Evolutionary conservation across 495 filamentous ascomycete genomes (phyloP).

Genomic region (Annulohypoxylon nitens): DNA sequence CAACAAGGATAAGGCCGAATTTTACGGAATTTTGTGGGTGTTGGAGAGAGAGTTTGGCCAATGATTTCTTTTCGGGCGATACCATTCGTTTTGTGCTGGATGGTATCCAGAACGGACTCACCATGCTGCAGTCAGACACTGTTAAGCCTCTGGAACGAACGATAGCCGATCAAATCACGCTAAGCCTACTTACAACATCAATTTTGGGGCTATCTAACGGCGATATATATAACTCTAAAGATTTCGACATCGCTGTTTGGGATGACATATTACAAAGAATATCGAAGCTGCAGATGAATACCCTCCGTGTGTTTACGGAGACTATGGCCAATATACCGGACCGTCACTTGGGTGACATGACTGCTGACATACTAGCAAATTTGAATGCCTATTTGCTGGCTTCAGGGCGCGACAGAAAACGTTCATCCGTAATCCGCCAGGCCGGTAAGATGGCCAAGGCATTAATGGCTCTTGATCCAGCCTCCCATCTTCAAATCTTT

Average conservation of each 20-base stretch:
- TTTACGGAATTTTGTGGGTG: constrained; percentile 40
- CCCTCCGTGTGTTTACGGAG: constrained; percentile 26
- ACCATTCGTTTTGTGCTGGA: constrained; percentile 35
- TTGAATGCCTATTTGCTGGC: constrained; percentile 29
- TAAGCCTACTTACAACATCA: constrained; percentile 41
- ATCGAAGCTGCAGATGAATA: constrained; percentile 42
- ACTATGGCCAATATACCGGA: constrained; percentile 44
- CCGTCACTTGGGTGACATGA: constrained; percentile 20
- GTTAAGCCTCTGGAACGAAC: background rate
- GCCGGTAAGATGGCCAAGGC: constrained; percentile 41
- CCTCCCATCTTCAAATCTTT: constrained; percentile 31
- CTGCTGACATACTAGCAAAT: constrained; percentile 30
- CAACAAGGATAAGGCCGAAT: background rate
- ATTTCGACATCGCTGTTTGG: constrained; percentile 38
- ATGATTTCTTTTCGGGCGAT: constrained; percentile 26
- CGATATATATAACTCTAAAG: background rate
- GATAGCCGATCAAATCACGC: constrained; percentile 15
- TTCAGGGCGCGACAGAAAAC: background rate
- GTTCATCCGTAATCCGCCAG: constrained; percentile 31
- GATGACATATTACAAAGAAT: constrained; percentile 33
- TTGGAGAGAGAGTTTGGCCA: constrained; percentile 37
- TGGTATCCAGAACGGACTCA: constrained; percentile 32
- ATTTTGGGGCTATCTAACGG: constrained; percentile 36
- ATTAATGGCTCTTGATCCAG: constrained; percentile 31
- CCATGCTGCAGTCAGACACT: background rate